Base-by-base conservation (phyloP, 2,329 filamentous ascomycete genomes). In the Lomentospora prolificans region DNA sequence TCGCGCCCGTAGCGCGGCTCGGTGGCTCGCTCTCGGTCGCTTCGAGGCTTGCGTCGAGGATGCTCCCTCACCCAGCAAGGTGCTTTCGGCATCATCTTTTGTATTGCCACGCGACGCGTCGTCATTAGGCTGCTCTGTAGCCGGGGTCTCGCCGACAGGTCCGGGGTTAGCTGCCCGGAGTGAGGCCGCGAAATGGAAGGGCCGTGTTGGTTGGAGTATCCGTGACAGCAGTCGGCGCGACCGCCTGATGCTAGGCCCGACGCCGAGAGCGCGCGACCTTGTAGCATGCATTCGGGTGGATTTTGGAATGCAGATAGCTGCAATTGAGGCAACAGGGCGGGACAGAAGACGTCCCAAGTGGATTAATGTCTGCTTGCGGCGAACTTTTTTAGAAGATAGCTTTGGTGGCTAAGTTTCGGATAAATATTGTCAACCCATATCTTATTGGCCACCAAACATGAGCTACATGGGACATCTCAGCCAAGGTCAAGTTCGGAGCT, bases 1-100 rank as follows among this genome's bases (percentile, higher is more conserved):
- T 28, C 69, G 67, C 56, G 61, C 64, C 59, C 66, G 68, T 62
- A 63, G 60, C 61, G 60, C 58, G 60, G 50, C 62, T 63, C 59
- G 58, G 24, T 57, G 46, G 57, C 53, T 41, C 33, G 51, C 57
- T 30, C 58, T 60, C 31, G 55, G 44, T 19, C 59, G 56, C 27
- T 58, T 56, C 12, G 53, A 36, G 10, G 48, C n/a, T 31, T 44
- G 31, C 39, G 27, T n/a, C 30, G 44, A 36, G 14, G 52, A 19
- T 3, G 33, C 12, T 14, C 50, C 51, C 12, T 46, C 30, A 12
- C n/a, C 17, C 14, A 19, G 9, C 1, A 22, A 33, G 31, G 24
- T 39, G 9, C 28, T 33, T 17, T 41, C 30, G 41, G 14, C 28
- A 27, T 58, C 58, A 8, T 53, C 51, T 9, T 50, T 57, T 6